These are phyloP conservation scores for Hemisphaericaspora nanyangensis DNA, from an alignment of 805 yeast genomes.

Conservation along the genomic window DNA sequence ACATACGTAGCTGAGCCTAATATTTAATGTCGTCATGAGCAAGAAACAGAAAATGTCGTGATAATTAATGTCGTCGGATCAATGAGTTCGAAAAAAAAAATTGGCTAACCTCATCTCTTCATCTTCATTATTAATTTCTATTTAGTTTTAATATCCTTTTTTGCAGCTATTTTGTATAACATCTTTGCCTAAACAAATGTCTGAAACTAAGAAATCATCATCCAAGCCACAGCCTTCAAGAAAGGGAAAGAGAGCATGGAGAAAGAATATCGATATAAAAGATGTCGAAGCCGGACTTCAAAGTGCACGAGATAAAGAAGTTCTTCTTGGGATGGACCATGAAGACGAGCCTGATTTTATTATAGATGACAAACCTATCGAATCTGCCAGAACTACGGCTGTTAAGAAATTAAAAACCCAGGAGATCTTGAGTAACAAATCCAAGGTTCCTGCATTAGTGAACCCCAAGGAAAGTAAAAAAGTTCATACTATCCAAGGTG, in stretches of 20 bases:
- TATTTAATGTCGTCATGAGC: neutral
- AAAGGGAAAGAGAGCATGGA: slow-evolving; percentile 91
- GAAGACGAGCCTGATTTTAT: slow-evolving; percentile 60
- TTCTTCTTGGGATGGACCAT: slow-evolving; percentile 49
- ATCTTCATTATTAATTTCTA: no score
- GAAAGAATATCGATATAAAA: slow-evolving; percentile 83
- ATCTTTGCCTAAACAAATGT: neutral
- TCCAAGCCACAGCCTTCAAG: slow-evolving; percentile 62
- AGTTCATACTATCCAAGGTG: slow-evolving; percentile 48
- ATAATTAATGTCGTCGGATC: neutral
- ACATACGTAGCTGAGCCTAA: neutral
- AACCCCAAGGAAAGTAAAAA: slow-evolving; percentile 6
- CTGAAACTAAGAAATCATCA: slow-evolving; percentile 1
- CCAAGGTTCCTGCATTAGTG: slow-evolving; percentile 68
- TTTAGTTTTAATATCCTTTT: no score
- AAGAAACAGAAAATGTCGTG: no score
- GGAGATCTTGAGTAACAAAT: slow-evolving; percentile 67
- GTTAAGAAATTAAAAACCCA: slow-evolving; percentile 50
- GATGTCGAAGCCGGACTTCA: slow-evolving; percentile 74
- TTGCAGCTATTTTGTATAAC: no score
- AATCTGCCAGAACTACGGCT: slow-evolving; percentile 29
- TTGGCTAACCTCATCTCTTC: no score
- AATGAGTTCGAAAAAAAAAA: no score
- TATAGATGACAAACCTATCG: slow-evolving; percentile 53
- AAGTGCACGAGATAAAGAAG: slow-evolving; percentile 58